Base-by-base conservation (phyloP, 352 stramenopile species). In the Globisporangium perplexum region DNA sequence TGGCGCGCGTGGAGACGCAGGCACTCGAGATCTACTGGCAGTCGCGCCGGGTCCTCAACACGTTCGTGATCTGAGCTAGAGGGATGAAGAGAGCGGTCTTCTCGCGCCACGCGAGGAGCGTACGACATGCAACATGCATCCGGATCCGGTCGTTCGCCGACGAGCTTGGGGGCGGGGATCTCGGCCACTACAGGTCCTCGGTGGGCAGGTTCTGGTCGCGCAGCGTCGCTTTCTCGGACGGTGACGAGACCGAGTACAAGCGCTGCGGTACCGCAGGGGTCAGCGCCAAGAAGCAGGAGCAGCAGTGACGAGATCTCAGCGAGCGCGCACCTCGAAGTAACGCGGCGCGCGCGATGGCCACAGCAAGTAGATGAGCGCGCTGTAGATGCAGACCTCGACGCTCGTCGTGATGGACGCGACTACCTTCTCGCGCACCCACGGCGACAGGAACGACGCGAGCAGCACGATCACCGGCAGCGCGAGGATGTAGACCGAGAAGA, bases 351-450 rank as follows among this genome's bases (percentile, higher is more conserved):
- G 71, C 23, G 77, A 79, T 10, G 81, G 74, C 78, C 78, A 92
- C 20, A 92, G 50, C 39, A 84, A 62, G 54, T 77, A 90, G 38
- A 88, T 77, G 50, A 92, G 72, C 2, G 71, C 60, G n/a, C 62
- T 59, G 62, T 85, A 88, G 55, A 88, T 66, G 24, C 55, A 55
- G 41, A 78, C 53, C 33, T 92, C 74, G 24, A 86, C 62, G 10
- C 59, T 68, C 1, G 72, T 69, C 12, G 77, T 75, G 23, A 88
- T 72, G 20, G 64, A 66, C 3, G 68, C 73, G 30, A 92, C 81
- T 14, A 79, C 83, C 55, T 89, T 88, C 59, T 90, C 78, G 5
- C 77, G 78, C 18, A 92, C 81, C 77, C 78, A 92, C 14, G 81
- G 77, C 28, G 78, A 90, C 51, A 92, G 59, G 47, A 92, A 75